A percentile compares a stretch with the other conserved stretches of the same genome.
phyloP scores from a whole-genome alignment of 2,329 filamentous ascomycete genomes.

The Alternaria ethzedia region DNA sequence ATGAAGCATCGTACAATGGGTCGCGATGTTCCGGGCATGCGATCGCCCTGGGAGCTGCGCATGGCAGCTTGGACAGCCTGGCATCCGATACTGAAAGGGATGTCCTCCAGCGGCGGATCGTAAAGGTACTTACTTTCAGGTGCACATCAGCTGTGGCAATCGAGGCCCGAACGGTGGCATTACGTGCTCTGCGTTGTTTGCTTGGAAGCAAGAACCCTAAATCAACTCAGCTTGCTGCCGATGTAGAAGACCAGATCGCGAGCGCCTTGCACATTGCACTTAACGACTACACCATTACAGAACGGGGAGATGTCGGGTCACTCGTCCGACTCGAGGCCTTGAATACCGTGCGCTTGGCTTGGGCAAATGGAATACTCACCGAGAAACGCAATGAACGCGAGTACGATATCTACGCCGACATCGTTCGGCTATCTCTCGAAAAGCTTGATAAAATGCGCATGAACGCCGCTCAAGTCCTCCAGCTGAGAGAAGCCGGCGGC shows the following conservation, averaged over 20 bases:
- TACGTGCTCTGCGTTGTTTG: constrained; percentile 49
- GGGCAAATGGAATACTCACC: constrained; percentile 27
- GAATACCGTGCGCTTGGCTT: constrained; percentile 63
- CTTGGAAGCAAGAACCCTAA: constrained; percentile 19
- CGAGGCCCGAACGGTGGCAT: constrained; percentile 53
- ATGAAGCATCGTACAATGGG: constrained; percentile 49
- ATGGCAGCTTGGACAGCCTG: constrained; percentile 23
- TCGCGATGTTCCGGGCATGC: constrained; percentile 51
- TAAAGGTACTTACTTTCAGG: constrained; percentile 45
- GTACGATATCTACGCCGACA: constrained; percentile 42
- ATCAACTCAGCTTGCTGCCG: constrained; percentile 9
- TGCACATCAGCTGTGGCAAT: constrained; percentile 49
- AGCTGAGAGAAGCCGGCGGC: constrained; percentile 7
- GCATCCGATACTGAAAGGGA: not conserved
- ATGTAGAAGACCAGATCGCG: constrained; percentile 31
- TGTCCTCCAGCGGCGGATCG: constrained; percentile 31
- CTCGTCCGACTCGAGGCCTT: constrained; percentile 83
- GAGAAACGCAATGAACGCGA: constrained; percentile 16
- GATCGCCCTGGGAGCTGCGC: constrained; percentile 53
- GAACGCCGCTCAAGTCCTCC: constrained; percentile 35
- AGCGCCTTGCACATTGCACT: constrained; percentile 58
- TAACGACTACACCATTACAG: constrained; percentile 89
- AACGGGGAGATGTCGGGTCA: constrained; percentile 88
- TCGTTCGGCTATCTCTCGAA: constrained; percentile 78
- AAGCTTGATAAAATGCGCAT: constrained; percentile 85